Evolutionary conservation across 2,329 filamentous ascomycete species (phyloP), one percentile per base, ranked within the genome.

Genomic region (Pestalotiopsis sp.): DNA sequence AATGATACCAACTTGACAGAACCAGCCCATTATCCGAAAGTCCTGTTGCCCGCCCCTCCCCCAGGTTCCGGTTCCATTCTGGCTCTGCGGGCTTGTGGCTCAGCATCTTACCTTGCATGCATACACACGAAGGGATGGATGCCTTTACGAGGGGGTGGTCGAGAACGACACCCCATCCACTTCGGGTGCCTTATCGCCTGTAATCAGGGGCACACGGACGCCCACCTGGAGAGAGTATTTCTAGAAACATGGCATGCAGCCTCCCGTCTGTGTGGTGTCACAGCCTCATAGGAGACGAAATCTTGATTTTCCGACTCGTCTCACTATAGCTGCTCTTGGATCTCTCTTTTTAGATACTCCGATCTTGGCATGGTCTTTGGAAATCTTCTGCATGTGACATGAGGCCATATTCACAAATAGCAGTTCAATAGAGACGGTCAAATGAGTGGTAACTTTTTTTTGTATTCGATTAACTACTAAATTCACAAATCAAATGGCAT

Each of bases 401-500:
- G 31, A 36, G 31, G 31, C 7, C 31, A 36, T 9, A 36, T 9
- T 36, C 31, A 36, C 31, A 6, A 2, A 36, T 36, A 36, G 31
- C 57, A 23, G 1, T 23, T 14, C 17, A 23, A 2, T 6, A 14
- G 5, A 3, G 12, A 17, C 9, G 45, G 45, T 17, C 14, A 17
- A 59, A 17, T 7, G 41, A 23, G 23, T 27, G 52, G 45, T 66
- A 45, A 49, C 45, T 57, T 38, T 31, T 60, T 66, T 69, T 57
- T 66, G 31, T 39, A 39, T 69, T 61, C 58, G 52, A 70, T 70
- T 70, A 70, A 66, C 63, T 70, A 70, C 68, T 70, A 69, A 52
- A 57, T 66, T 57, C 38, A 64, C 49, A 68, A 64, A 68, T 27
- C 20, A 62, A 56, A 68, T 60, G 31, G 5, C 31, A 23, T 65